Base-by-base conservation (phyloP, 2,329 filamentous ascomycete genomes). In the Apiospora pterosperma region DNA sequence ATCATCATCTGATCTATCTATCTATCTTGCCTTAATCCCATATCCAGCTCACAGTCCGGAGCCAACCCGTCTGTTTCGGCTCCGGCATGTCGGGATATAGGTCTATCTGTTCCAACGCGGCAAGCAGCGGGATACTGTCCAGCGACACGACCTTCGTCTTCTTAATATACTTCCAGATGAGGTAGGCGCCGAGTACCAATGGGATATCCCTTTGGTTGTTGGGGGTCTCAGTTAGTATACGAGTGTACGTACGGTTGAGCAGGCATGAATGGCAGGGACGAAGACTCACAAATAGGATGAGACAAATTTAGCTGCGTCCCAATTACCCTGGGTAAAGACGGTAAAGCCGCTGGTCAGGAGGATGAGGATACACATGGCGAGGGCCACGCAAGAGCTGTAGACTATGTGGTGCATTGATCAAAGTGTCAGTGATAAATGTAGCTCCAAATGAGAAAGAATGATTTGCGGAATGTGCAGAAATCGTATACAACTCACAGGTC, bases 261-360 rank as follows among this genome's bases (percentile, higher is more conserved):
- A 7, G 2, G 38, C 7, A 5, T 7, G 5, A 3, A 19, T 12
- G n/a, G 7, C 23, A 12, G 12, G 2, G 14, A n/a, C 5, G 11
- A n/a, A 2, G 5, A 80, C 86, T 77, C 72, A 89, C 84, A 90
- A 71, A 66, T 90, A 90, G 0, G 86, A 83, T 0, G 87, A 88
- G 1, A 90, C 82, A 68, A 90, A 90, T 1, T 76, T 78, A 23
- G 81, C 81, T 0, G 84, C 71, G 63, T 84, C 78, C 86, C 87
- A 90, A 64, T 85, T 83, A 2, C 87, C 87, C 39, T 76, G 76
- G 1, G 85, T 87, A 65, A 90, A 90, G 4, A 87, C 85, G 2
- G 79, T 72, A 69, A 93, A 93, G 0, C 90, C 90, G 41, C 87
- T 86, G 4, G 91, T 93, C 44, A 93, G 80, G 4, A 93, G 77